Percentiles rank a stretch among this genome's conserved stretches.
phyloP scores from a whole-genome alignment of 306 rosid genomes.

The Malus sieversii region DNA sequence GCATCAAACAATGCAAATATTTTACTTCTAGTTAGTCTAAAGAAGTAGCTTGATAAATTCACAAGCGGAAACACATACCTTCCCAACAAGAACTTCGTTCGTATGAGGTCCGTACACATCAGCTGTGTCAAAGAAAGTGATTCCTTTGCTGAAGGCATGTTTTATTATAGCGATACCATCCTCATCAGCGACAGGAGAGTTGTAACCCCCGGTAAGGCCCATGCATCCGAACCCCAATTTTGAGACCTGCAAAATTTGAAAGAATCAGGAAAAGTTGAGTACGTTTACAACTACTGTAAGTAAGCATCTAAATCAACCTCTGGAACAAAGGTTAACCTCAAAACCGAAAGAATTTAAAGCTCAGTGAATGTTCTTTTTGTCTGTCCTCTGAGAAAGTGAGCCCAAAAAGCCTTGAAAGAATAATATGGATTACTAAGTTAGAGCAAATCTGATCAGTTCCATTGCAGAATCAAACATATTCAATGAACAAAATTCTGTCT shows the following conservation, averaged over 20 bases:
- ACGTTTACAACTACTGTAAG: not conserved
- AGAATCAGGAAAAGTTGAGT: too few relatives aligned
- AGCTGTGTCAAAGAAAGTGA: slow-evolving; percentile 39
- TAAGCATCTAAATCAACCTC: not conserved
- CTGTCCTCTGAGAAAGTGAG: too few relatives aligned
- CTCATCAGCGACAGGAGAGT: slow-evolving; percentile 25
- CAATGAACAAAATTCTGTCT: too few relatives aligned
- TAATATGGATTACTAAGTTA: too few relatives aligned
- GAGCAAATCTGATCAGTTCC: too few relatives aligned
- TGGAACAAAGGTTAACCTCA: not conserved
- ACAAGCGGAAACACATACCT: slow-evolving; percentile 11
- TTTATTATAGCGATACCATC: slow-evolving; percentile 22
- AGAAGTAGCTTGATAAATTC: too few relatives aligned
- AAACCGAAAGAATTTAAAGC: not conserved
- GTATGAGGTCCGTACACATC: slow-evolving; percentile 22
- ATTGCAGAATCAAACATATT: too few relatives aligned
- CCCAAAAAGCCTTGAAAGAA: too few relatives aligned
- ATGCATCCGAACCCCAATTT: slow-evolving; percentile 41
- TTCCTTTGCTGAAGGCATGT: slow-evolving; percentile 26
- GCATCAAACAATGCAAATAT: not conserved
- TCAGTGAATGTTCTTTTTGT: too few relatives aligned
- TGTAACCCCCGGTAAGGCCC: slow-evolving; percentile 24
- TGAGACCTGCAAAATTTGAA: slow-evolving; percentile 21
- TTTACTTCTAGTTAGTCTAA: too few relatives aligned
- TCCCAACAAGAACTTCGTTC: slow-evolving; percentile 35